phyloP scores from a whole-genome alignment of 2,329 filamentous ascomycete genomes.

The Cladosporium sp. region DNA sequence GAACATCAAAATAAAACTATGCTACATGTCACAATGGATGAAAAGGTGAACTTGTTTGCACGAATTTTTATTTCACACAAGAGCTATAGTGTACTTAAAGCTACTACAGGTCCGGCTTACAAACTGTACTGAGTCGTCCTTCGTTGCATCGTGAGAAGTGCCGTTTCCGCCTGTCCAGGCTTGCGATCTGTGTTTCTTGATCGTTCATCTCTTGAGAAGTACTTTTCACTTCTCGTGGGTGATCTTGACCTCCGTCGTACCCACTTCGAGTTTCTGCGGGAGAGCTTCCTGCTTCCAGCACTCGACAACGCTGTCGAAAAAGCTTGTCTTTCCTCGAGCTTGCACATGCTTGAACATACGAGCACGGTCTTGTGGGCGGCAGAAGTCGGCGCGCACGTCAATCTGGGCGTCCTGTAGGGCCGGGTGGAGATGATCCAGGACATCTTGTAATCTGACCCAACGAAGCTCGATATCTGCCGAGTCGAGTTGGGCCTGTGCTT shows the following conservation, averaged over 20 bases:
- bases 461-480: conserved; percentile 17
- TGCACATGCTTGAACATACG: conserved; percentile 9
- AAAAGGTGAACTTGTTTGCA: background rate
- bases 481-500: conserved; percentile 17
- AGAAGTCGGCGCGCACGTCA: conserved; percentile 10
- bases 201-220: background rate
- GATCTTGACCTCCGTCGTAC: conserved; percentile 6
- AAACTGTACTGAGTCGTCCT: conserved; percentile 4
- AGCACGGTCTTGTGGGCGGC: conserved; percentile 12
- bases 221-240: conserved; percentile 8
- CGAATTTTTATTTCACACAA: background rate
- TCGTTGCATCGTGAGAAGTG: conserved; percentile 4
- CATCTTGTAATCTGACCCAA: conserved; percentile 23
- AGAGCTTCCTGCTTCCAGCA: conserved; percentile 13
- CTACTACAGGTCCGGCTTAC: background rate
- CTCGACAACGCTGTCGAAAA: conserved; percentile 12
- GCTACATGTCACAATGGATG: background rate
- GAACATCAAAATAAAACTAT: background rate
- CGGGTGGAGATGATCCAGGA: conserved; percentile 19
- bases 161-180: background rate
- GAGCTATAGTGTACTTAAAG: background rate
- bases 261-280: background rate
- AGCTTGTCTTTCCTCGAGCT: background rate
- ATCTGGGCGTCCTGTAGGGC: background rate
- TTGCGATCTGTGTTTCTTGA: conserved; percentile 2